Evolutionary conservation across 2,329 filamentous ascomycete species (phyloP).

Genomic region (Truncatella angustata): DNA sequence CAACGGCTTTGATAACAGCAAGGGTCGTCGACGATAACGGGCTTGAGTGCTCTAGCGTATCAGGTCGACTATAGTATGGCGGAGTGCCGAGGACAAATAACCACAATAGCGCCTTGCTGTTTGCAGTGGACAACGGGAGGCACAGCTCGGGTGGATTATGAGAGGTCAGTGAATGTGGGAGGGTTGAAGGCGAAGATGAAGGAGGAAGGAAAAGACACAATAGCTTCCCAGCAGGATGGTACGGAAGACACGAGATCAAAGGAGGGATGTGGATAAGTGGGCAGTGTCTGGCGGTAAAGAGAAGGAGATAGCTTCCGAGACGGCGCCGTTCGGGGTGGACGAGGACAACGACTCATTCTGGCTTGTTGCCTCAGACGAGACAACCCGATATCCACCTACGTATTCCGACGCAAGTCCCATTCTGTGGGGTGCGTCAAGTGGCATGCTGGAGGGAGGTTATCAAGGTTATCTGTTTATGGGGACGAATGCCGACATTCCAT

Average conservation of each 20-base stretch:
- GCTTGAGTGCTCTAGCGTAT: not conserved
- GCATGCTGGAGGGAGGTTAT: not conserved
- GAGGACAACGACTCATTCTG: constrained; percentile 1
- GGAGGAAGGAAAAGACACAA: not conserved
- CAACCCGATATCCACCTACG: not conserved
- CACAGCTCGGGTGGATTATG: not conserved
- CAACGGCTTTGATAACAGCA: not conserved
- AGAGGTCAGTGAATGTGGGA: not conserved
- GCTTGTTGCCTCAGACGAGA: constrained; percentile 5
- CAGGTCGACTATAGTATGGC: not conserved
- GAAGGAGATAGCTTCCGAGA: not conserved
- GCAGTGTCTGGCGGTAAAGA: constrained; percentile 2
- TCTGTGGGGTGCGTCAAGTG: not conserved
- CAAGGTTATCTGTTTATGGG: constrained; percentile 4
- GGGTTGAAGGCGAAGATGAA: not conserved
- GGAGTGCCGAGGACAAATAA: not conserved
- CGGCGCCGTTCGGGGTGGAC: not conserved
- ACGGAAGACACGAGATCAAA: not conserved
- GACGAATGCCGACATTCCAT: not conserved
- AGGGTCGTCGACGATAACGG: not conserved
- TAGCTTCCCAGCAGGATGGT: not conserved
- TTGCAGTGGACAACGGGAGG: not conserved
- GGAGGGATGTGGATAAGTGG: not conserved
- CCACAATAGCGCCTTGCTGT: too few species aligned
- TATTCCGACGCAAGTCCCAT: not conserved